phyloP scores from a whole-genome alignment of 1,284 basidiomycete species.

The Tylopilus sp. region DNA sequence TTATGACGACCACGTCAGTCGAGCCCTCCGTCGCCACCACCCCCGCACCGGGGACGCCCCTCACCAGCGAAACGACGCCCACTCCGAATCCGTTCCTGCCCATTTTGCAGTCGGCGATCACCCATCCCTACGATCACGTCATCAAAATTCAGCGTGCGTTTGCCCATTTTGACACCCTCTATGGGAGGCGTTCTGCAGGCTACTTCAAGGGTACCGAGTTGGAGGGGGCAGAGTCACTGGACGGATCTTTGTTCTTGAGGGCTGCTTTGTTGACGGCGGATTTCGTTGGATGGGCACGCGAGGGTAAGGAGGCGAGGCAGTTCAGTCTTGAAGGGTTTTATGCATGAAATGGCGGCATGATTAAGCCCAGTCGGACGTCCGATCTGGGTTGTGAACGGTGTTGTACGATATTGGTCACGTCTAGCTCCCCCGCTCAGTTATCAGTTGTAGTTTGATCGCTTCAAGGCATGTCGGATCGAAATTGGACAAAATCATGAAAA shows the following conservation, averaged over 20 bases:
- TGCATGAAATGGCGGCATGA: too few relatives aligned
- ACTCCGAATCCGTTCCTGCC: constrained; percentile 35
- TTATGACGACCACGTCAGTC: constrained; percentile 34
- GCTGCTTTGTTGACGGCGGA: constrained; percentile 29
- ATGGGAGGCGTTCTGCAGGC: constrained; percentile 29
- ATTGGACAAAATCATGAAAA: too few relatives aligned
- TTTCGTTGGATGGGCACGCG: constrained; percentile 36
- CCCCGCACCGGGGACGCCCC: not conserved
- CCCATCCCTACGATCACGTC: constrained; percentile 35
- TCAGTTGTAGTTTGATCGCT: too few relatives aligned
- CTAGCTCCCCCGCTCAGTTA: too few relatives aligned
- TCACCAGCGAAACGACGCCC: constrained; percentile 16
- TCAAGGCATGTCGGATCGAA: too few relatives aligned
- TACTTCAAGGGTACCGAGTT: constrained; percentile 42
- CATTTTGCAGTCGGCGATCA: constrained; percentile 34
- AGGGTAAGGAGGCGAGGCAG: constrained; percentile 21
- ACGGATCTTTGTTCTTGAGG: constrained; percentile 36
- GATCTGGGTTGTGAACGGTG: too few relatives aligned
- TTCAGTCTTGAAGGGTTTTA: constrained; percentile 21
- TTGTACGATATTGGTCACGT: too few relatives aligned
- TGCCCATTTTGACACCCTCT: constrained; percentile 32
- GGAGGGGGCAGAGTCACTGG: constrained; percentile 30
- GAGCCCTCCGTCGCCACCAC: constrained; percentile 8
- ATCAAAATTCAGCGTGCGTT: constrained; percentile 35
- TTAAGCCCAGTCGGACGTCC: too few relatives aligned